These are phyloP conservation scores for Vachellia collinsii DNA, from an alignment of 306 rosid species.

Conservation along the genomic window DNA sequence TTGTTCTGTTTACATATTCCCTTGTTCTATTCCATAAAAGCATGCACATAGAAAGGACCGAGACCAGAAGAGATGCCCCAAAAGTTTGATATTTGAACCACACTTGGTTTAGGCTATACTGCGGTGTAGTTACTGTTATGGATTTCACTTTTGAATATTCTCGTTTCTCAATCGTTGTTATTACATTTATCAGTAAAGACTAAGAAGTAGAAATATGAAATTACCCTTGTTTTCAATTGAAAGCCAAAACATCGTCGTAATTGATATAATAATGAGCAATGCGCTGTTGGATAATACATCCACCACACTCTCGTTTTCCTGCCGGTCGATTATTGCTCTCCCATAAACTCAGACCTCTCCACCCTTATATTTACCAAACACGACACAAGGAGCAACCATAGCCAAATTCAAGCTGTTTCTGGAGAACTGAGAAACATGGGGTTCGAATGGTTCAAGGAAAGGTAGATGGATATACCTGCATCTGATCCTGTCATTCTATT, in stretches of 20 bases:
- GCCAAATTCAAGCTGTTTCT: not conserved
- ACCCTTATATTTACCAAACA: not conserved
- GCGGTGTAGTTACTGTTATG: not conserved
- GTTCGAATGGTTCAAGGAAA: not conserved
- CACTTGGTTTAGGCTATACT: not conserved
- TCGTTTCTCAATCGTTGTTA: not conserved
- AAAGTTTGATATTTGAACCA: not conserved
- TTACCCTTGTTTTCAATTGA: too few relatives aligned
- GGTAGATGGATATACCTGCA: not conserved
- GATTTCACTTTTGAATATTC: not conserved
- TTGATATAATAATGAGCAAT: not conserved
- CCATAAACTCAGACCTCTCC: not conserved
- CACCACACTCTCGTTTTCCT: too few relatives aligned
- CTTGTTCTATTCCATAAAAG: not conserved
- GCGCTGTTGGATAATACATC: too few relatives aligned
- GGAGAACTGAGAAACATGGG: not conserved
- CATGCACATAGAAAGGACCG: not conserved
- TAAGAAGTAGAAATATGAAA: too few relatives aligned
- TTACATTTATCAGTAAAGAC: not conserved
- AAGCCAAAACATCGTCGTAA: too few relatives aligned
- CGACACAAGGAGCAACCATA: not conserved
- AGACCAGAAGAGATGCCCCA: not conserved
- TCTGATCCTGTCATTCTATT: not conserved
- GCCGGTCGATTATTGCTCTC: not conserved
- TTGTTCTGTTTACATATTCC: slow-evolving; percentile 7